Percentiles rank a stretch among this genome's conserved stretches.
Evolutionary conservation across 2,329 filamentous ascomycete species (phyloP).

Genomic region (Fusarium udum): DNA sequence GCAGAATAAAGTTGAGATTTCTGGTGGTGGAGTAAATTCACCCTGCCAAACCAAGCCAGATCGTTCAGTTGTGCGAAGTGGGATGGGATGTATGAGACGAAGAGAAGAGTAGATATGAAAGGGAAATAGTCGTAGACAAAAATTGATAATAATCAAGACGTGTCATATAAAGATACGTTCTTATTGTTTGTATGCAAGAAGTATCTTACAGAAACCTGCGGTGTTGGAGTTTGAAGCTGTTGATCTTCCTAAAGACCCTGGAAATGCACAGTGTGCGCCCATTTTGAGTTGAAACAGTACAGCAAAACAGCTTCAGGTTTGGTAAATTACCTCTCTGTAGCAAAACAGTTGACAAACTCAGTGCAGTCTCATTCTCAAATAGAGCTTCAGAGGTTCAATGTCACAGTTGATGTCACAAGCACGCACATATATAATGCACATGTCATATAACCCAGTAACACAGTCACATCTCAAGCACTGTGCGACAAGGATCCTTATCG

Average conservation of each 20-base stretch:
- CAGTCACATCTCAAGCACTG: slow-evolving; percentile 10
- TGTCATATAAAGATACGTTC: not conserved
- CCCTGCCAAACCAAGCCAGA: slow-evolving; percentile 36
- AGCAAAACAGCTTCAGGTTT: not conserved
- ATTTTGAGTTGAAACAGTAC: not conserved
- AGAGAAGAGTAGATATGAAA: not conserved
- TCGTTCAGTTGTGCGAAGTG: slow-evolving; percentile 21
- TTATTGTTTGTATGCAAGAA: not conserved
- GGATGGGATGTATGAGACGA: slow-evolving; percentile 3
- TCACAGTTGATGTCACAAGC: not conserved
- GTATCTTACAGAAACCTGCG: not conserved
- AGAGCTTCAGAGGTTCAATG: not conserved
- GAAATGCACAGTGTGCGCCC: slow-evolving; percentile 32
- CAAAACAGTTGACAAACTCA: not conserved
- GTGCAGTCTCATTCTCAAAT: not conserved
- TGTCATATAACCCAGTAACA: not conserved
- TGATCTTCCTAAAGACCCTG: slow-evolving; percentile 35
- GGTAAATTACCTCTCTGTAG: not conserved
- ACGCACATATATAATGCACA: not conserved
- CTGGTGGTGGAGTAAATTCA: slow-evolving; percentile 42
- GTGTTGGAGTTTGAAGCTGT: not conserved
- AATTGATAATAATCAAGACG: no score
- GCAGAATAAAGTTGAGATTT: slow-evolving; percentile 39
- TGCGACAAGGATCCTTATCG: slow-evolving; percentile 45
- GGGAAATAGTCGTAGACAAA: not conserved